These are phyloP conservation scores for Porogramme epimiltina DNA, from an alignment of 1,284 basidiomycete genomes.

Conservation along the genomic window DNA sequence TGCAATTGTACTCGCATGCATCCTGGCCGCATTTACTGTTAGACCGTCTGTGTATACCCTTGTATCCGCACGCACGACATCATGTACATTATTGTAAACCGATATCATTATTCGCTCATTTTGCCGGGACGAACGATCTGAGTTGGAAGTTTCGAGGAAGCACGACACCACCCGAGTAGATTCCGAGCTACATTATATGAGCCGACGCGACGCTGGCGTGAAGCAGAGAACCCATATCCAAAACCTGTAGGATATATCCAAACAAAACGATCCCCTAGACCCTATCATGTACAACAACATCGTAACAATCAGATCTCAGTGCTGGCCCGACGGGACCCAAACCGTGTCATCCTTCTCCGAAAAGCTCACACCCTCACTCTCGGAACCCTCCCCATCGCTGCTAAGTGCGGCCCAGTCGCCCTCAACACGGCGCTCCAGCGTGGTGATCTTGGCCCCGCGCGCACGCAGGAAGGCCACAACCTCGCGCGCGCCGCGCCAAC, in stretches of 20 bases:
- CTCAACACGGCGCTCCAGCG: conserved; percentile 46
- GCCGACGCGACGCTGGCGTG: too few species aligned
- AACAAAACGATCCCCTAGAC: too few species aligned
- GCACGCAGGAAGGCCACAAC: conserved; percentile 62
- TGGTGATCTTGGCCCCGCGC: conserved; percentile 66
- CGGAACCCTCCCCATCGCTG: conserved; percentile 58
- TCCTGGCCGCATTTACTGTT: conserved; percentile 2
- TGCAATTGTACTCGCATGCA: conserved; percentile 16
- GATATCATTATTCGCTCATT: conserved; percentile 12
- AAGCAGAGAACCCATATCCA: too few species aligned
- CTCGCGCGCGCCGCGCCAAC: conserved; percentile 63
- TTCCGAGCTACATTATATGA: too few species aligned
- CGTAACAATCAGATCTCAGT: conserved; percentile 3
- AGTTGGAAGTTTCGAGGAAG: too few species aligned
- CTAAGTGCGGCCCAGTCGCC: conserved; percentile 63
- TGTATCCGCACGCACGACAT: conserved; percentile 9
- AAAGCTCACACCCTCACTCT: conserved; percentile 33
- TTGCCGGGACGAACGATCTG: too few species aligned
- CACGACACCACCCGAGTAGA: too few species aligned
- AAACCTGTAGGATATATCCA: too few species aligned
- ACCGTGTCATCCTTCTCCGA: conserved; percentile 36
- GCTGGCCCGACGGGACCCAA: conserved; percentile 35
- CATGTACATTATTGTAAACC: conserved; percentile 13
- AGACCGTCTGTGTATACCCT: conserved; percentile 21
- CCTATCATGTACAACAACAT: too few species aligned